phyloP scores from a whole-genome alignment of 108 stramenopile genomes.

The Pseudonitzschia multistriata region DNA sequence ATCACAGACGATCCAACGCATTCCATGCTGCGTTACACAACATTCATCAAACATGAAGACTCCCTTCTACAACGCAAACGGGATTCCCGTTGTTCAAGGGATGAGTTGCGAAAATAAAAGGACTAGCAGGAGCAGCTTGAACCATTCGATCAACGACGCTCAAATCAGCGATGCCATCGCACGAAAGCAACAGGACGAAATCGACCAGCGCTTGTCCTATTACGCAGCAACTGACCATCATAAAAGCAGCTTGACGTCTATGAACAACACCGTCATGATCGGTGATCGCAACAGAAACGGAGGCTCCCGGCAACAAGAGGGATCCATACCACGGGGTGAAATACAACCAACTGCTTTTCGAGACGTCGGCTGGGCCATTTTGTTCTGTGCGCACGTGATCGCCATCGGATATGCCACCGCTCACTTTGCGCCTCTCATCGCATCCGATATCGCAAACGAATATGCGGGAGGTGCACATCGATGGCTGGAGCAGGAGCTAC shows the following conservation, averaged over 20 bases:
- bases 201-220: neutral
- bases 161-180: neutral
- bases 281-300: too few relatives aligned
- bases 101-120: neutral
- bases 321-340: slow-evolving; percentile 29
- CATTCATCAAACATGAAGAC: neutral
- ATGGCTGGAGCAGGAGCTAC: neutral
- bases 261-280: neutral
- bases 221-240: neutral
- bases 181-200: neutral
- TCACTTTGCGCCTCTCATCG: slow-evolving; percentile 50
- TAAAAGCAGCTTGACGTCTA: too few relatives aligned
- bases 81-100: slow-evolving; percentile 12
- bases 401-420: slow-evolving; percentile 42
- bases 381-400: slow-evolving; percentile 64
- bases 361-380: slow-evolving; percentile 57
- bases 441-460: slow-evolving; percentile 41
- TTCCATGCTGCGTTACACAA: neutral
- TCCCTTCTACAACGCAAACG: slow-evolving; percentile 2
- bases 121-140: neutral
- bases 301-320: neutral
- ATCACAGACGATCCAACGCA: neutral
- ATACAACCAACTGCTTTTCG: slow-evolving; percentile 53
- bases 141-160: neutral
- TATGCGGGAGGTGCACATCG: slow-evolving; percentile 10